phyloP scores from a whole-genome alignment of 129 eudicot species.

The Logfia minima region DNA sequence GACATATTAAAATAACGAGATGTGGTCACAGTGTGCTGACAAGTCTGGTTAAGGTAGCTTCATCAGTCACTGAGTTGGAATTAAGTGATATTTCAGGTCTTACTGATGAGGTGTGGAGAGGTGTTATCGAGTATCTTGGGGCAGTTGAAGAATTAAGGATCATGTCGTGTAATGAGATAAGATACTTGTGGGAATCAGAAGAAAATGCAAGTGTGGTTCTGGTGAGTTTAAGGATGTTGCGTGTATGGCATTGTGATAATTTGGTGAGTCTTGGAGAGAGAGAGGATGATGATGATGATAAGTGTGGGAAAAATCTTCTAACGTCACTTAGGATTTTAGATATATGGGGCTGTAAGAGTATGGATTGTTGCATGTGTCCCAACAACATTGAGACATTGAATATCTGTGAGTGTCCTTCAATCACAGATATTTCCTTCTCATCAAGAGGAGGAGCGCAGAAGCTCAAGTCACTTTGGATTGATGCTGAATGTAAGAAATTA shows the following conservation, averaged over 20 bases:
- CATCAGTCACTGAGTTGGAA: background rate
- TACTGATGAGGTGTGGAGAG: slow-evolving; percentile 11
- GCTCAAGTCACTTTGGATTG: slow-evolving; percentile 27
- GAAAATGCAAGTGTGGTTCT: no score
- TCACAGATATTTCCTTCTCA: background rate
- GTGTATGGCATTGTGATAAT: background rate
- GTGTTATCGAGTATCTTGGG: no score
- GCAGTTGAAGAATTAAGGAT: no score
- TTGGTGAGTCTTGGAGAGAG: slow-evolving; percentile 27
- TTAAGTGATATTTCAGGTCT: slow-evolving; percentile 10
- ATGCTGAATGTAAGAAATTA: background rate
- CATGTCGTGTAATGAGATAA: accelerated
- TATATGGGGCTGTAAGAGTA: background rate
- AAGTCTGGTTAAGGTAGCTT: slow-evolving; percentile 15
- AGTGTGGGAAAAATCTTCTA: slow-evolving; percentile 4
- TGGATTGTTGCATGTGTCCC: slow-evolving; percentile 8
- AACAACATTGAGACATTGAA: background rate
- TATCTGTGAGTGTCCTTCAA: background rate
- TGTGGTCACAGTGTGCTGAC: background rate
- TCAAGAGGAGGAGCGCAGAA: background rate
- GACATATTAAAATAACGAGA: background rate
- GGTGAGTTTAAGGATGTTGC: slow-evolving; percentile 8
- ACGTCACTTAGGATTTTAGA: slow-evolving; percentile 12
- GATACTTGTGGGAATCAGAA: no score
- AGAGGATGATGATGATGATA: slow-evolving; percentile 2